A percentile compares a stretch with the other conserved stretches of the same genome.
phyloP scores from a whole-genome alignment of 768 basidiomycete genomes.

The Suillus sp. region DNA sequence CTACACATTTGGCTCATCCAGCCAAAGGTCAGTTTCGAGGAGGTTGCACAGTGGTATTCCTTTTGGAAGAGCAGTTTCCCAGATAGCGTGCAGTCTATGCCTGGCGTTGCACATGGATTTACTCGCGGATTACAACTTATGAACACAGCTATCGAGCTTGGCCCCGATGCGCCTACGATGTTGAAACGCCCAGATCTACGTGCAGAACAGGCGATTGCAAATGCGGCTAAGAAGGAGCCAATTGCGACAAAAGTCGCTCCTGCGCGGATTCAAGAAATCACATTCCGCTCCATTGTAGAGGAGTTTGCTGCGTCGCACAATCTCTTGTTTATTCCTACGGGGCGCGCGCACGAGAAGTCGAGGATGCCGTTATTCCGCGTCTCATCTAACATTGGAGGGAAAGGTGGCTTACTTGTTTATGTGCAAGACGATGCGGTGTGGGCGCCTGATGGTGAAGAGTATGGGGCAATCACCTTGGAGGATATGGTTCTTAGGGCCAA shows the following conservation, averaged over 20 bases:
- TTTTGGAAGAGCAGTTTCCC: conserved; percentile 87
- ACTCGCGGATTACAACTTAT: conserved; percentile 88
- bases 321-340: conserved; percentile 86
- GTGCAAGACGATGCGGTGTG: conserved; percentile 94
- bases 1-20: conserved; percentile 93
- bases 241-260: conserved; percentile 42
- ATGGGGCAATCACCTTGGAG: conserved; percentile 80
- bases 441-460: conserved; percentile 68
- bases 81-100: conserved; percentile 63
- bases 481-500: conserved; percentile 80
- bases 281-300: conserved; percentile 92
- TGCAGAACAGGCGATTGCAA: conserved; percentile 42
- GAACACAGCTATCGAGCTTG: conserved; percentile 90
- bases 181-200: conserved; percentile 69
- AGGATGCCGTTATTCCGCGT: conserved; percentile 91
- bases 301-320: conserved; percentile 85
- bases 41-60: conserved; percentile 91
- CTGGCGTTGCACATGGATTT: conserved; percentile 77
- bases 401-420: conserved; percentile 87
- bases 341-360: conserved; percentile 79
- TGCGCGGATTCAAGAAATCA: conserved; percentile 75
- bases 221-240: conserved; percentile 23
- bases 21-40: conserved; percentile 83
- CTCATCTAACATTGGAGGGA: conserved; percentile 75
- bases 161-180: conserved; percentile 68